A percentile compares a stretch with the other conserved stretches of the same genome.
phyloP scores from a whole-genome alignment of 345 rosid genomes.

The Aquilaria yunnanensis region DNA sequence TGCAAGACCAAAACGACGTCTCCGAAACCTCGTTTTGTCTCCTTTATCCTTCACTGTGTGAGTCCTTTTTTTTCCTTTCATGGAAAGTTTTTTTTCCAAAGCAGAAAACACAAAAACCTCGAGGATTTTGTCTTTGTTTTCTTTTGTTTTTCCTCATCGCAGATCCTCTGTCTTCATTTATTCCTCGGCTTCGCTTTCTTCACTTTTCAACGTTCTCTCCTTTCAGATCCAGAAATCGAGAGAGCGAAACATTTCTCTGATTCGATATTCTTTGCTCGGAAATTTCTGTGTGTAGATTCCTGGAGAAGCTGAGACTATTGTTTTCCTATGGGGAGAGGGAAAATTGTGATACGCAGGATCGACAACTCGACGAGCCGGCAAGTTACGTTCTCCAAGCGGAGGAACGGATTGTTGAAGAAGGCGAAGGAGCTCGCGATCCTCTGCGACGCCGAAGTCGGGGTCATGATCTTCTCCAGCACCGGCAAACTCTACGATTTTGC shows the following conservation, averaged over 20 bases:
- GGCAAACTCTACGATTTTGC: conserved; percentile 42
- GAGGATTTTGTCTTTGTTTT: neutral
- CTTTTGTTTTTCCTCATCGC: neutral
- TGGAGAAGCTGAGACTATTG: neutral
- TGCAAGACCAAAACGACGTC: conserved; percentile 14
- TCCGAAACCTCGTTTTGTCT: conserved; percentile 18
- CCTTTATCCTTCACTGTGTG: conserved; percentile 3
- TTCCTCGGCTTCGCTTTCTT: neutral
- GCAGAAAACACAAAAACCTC: neutral
- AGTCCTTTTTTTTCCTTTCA: neutral
- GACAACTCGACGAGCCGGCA: conserved; percentile 45
- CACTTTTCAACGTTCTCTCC: neutral
- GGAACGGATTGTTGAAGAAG: conserved; percentile 44
- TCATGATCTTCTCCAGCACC: conserved; percentile 46
- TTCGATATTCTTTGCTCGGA: neutral
- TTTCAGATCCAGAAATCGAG: neutral
- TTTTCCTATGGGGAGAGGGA: conserved; percentile 40
- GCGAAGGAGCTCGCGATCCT: conserved; percentile 46
- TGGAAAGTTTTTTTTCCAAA: conserved; percentile 6
- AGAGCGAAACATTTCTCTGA: neutral
- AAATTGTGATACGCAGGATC: conserved; percentile 42
- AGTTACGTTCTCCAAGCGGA: conserved; percentile 47
- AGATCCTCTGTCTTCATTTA: neutral
- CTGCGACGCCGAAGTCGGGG: conserved; percentile 47
- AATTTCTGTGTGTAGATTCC: neutral